Percentiles rank a stretch among this genome's conserved stretches.
These are phyloP conservation scores for Calocybe gambosa DNA, from an alignment of 1,284 basidiomycete species.

Conservation along the genomic window DNA sequence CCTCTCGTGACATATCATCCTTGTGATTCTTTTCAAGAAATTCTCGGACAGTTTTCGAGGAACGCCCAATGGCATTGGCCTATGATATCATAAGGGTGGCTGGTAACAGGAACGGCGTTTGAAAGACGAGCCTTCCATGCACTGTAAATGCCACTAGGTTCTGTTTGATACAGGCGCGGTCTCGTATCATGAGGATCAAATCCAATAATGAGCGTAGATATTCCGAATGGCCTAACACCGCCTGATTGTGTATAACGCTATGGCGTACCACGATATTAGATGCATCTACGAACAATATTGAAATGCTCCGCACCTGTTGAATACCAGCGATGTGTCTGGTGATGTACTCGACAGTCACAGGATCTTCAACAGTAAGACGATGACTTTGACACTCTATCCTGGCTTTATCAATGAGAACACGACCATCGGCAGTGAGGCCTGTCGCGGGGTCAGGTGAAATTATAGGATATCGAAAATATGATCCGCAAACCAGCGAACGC, in stretches of 20 bases:
- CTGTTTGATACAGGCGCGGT: slow-evolving; percentile 93
- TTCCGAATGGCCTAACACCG: slow-evolving; percentile 97
- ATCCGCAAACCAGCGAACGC: slow-evolving; percentile 85
- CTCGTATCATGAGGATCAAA: slow-evolving; percentile 91
- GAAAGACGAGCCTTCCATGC: slow-evolving; percentile 84
- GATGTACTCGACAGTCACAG: slow-evolving; percentile 97
- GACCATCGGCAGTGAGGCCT: slow-evolving; percentile 97
- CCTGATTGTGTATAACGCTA: slow-evolving; percentile 98
- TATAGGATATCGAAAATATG: slow-evolving; percentile 1
- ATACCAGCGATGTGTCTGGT: slow-evolving; percentile 97
- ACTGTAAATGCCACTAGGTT: slow-evolving; percentile 96
- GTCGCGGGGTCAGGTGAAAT: slow-evolving; percentile 12
- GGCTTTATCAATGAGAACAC: slow-evolving; percentile 97
- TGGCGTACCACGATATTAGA: not conserved
- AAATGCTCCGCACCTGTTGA: slow-evolving; percentile 69
- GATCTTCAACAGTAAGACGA: slow-evolving; percentile 96
- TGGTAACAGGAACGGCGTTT: not conserved
- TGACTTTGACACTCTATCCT: slow-evolving; percentile 98
- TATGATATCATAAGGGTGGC: slow-evolving; percentile 25
- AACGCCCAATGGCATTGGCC: slow-evolving; percentile 97
- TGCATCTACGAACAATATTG: not conserved
- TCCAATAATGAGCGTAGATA: slow-evolving; percentile 94
- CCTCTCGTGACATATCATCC: slow-evolving; percentile 83
- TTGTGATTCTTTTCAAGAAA: slow-evolving; percentile 99
- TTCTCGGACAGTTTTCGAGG: slow-evolving; percentile 97